phyloP scores from a whole-genome alignment of 306 rosid genomes.

The Acmispon strigosus region DNA sequence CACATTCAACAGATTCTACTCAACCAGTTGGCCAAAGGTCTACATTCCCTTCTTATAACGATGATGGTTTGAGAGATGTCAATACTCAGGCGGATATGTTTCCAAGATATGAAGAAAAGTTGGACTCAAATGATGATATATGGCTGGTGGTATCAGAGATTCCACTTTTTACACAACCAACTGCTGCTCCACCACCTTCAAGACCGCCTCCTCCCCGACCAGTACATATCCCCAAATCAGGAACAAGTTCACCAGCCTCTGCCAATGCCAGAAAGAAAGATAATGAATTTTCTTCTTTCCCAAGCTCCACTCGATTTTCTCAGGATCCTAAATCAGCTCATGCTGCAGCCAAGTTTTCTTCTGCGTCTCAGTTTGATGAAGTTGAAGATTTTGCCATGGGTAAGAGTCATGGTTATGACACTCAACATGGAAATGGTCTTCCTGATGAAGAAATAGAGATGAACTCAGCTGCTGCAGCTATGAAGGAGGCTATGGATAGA shows the following conservation, averaged over 20 bases:
- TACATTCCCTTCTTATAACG: constrained; percentile 56
- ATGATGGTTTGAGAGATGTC: constrained; percentile 32
- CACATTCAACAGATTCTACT: constrained; percentile 45
- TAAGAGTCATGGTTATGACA: constrained; percentile 35
- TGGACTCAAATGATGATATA: constrained; percentile 53
- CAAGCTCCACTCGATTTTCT: constrained; percentile 43
- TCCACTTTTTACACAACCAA: constrained; percentile 89
- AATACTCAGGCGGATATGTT: constrained; percentile 41
- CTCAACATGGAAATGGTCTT: constrained; percentile 44
- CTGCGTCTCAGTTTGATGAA: constrained; percentile 49
- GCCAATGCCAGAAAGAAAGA: constrained; percentile 53
- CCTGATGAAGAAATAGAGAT: constrained; percentile 68
- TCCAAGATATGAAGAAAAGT: constrained; percentile 51
- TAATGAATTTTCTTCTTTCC: constrained; percentile 46
- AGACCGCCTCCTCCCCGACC: constrained; percentile 99
- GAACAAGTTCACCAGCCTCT: constrained; percentile 34
- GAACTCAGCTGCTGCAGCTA: constrained; percentile 91
- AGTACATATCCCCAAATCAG: constrained; percentile 51
- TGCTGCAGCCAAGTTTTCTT: constrained; percentile 44
- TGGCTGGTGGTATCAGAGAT: constrained; percentile 92
- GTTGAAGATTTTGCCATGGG: constrained; percentile 67
- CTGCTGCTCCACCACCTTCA: constrained; percentile 96
- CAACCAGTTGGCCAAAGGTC: constrained; percentile 46
- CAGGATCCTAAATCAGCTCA: constrained; percentile 52
- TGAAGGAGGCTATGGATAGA: constrained; percentile 96